Conservation (phyloP, 805 yeast species). For the Citeromyces nyonsensis region DNA sequence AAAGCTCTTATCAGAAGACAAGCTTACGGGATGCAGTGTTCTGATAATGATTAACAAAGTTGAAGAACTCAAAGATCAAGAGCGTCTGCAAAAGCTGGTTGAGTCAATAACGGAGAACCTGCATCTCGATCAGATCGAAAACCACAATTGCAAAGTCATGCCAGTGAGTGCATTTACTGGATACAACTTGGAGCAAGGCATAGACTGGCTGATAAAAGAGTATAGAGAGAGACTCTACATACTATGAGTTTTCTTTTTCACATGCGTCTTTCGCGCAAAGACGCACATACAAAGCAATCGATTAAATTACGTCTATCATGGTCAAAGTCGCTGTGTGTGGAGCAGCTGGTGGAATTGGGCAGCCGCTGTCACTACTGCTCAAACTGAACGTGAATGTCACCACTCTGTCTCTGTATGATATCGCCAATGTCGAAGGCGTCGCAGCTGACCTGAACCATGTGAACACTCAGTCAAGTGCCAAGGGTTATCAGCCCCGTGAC, state of each 20-base stretch:
- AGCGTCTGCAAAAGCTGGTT: slow-evolving; percentile 3
- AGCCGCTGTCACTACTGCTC: slow-evolving; percentile 71
- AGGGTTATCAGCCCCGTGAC: slow-evolving; percentile 42
- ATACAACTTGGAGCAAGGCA: slow-evolving; percentile 18
- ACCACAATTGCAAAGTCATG: slow-evolving; percentile 23
- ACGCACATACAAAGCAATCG: too few relatives aligned
- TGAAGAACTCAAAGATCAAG: slow-evolving; percentile 27
- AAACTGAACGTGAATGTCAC: slow-evolving; percentile 50
- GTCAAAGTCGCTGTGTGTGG: slow-evolving; percentile 73
- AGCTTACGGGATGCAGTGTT: slow-evolving; percentile 55
- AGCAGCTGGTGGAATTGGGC: slow-evolving; percentile 92
- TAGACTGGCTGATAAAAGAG: slow-evolving; percentile 27
- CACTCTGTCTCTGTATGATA: slow-evolving; percentile 70
- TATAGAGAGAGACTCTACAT: slow-evolving; percentile 21
- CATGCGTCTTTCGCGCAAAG: neutral
- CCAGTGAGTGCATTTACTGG: slow-evolving; percentile 35
- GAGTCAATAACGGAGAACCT: slow-evolving; percentile 10
- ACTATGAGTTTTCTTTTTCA: slow-evolving; percentile 3
- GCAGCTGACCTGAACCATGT: slow-evolving; percentile 82
- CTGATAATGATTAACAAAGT: slow-evolving; percentile 60
- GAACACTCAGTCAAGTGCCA: slow-evolving; percentile 46
- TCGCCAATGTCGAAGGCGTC: slow-evolving; percentile 74
- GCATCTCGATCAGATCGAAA: slow-evolving; percentile 14
- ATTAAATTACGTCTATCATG: slow-evolving; percentile 4
- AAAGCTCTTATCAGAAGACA: slow-evolving; percentile 47